Evolutionary conservation across 306 rosid species (phyloP).

Genomic region (Benincasa hispida): DNA sequence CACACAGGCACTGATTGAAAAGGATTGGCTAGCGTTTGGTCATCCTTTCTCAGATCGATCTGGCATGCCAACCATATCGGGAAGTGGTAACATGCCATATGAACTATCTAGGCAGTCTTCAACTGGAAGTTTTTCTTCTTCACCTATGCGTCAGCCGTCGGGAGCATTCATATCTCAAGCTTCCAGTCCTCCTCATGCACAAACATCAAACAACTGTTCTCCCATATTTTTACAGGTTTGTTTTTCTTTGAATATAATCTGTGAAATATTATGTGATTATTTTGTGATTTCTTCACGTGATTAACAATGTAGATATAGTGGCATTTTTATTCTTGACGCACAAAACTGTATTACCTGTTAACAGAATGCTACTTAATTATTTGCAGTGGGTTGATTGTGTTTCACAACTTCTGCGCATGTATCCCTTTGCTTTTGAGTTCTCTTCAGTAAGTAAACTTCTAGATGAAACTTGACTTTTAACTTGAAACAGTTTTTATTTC

Average conservation of each 20-base stretch:
- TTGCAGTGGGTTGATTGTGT: constrained; percentile 96
- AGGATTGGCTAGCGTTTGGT: constrained; percentile 98
- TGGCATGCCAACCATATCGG: constrained; percentile 52
- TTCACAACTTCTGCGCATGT: constrained; percentile 86
- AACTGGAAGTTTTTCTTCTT: constrained; percentile 33
- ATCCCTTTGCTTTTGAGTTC: constrained; percentile 91
- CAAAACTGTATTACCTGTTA: background rate
- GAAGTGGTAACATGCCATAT: constrained; percentile 35
- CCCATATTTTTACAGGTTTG: constrained; percentile 95
- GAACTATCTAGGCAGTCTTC: constrained; percentile 88
- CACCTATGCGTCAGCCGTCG: constrained; percentile 67
- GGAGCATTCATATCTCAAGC: constrained; percentile 50
- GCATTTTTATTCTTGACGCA: background rate
- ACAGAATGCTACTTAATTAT: constrained; percentile 2
- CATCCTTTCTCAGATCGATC: constrained; percentile 87
- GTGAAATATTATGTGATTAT: background rate
- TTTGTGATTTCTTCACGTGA: background rate
- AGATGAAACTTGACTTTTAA: background rate
- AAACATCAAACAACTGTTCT: constrained; percentile 57
- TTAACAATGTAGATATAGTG: background rate
- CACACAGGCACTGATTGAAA: constrained; percentile 79
- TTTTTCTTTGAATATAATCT: background rate
- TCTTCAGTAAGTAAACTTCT: constrained; percentile 55
- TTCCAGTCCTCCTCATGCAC: constrained; percentile 51
- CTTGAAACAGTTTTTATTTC: background rate